Evolutionary conservation across 805 yeast species (phyloP).

Genomic region (Saturnispora serradocipensis): DNA sequence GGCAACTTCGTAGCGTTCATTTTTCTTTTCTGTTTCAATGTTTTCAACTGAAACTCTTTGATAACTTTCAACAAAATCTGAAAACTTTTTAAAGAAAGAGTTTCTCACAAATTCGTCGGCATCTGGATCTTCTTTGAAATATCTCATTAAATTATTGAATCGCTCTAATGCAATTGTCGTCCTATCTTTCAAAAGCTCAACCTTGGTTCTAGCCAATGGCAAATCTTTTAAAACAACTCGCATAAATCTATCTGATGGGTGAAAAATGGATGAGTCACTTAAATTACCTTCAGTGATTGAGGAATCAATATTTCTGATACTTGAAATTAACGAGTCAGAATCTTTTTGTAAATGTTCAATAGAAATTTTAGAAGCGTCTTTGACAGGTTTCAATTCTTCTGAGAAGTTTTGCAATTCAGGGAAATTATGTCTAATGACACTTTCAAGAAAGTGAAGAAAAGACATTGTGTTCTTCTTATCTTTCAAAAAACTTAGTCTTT

Average conservation of each 20-base stretch:
- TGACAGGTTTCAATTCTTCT: slow-evolving; percentile 56
- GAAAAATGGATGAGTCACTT: slow-evolving; percentile 68
- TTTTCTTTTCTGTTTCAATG: slow-evolving; percentile 72
- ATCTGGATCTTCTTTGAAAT: slow-evolving; percentile 80
- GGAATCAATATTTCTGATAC: slow-evolving; percentile 58
- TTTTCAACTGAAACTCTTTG: slow-evolving; percentile 76
- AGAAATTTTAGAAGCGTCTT: slow-evolving; percentile 60
- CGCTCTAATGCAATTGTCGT: slow-evolving; percentile 52
- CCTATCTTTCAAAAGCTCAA: slow-evolving; percentile 55
- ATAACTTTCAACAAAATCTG: slow-evolving; percentile 71
- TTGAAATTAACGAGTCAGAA: slow-evolving; percentile 52
- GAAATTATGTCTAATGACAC: slow-evolving; percentile 70
- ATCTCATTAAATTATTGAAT: slow-evolving; percentile 63
- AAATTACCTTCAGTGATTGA: slow-evolving; percentile 78
- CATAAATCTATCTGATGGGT: slow-evolving; percentile 73
- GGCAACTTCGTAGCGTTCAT: slow-evolving; percentile 44
- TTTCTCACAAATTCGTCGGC: slow-evolving; percentile 55
- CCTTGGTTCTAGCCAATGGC: slow-evolving; percentile 67
- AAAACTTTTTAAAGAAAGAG: slow-evolving; percentile 68
- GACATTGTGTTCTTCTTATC: slow-evolving; percentile 83
- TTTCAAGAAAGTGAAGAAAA: slow-evolving; percentile 87
- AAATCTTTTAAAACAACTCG: slow-evolving; percentile 52
- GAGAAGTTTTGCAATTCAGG: slow-evolving; percentile 70
- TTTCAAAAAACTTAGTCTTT: slow-evolving; percentile 80
- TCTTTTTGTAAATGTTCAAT: slow-evolving; percentile 75